Evolutionary conservation across 2,329 filamentous ascomycete genomes (phyloP).

Genomic region (Fusarium piperis): DNA sequence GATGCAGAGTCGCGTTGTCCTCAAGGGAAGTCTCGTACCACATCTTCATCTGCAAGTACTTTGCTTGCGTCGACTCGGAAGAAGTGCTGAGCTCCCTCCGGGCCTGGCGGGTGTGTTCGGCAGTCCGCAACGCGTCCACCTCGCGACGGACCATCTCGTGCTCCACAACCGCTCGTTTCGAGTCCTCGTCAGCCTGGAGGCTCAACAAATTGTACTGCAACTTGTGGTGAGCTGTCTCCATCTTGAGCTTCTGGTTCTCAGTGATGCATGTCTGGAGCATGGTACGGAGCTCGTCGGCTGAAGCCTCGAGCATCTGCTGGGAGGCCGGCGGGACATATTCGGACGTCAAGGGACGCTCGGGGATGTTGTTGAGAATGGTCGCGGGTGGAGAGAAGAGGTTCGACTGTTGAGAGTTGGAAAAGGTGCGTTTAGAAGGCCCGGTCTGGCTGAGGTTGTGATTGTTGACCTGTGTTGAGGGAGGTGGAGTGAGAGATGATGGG

Average conservation of each 20-base stretch:
- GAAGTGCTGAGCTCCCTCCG: slow-evolving; percentile 62
- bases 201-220: slow-evolving; percentile 86
- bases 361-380: slow-evolving; percentile 53
- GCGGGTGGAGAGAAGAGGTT: slow-evolving; percentile 64
- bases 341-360: slow-evolving; percentile 43
- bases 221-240: slow-evolving; percentile 89
- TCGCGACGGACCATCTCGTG: slow-evolving; percentile 91
- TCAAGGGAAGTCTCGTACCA: slow-evolving; percentile 73
- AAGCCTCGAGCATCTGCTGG: slow-evolving; percentile 62
- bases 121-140: slow-evolving; percentile 82
- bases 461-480: slow-evolving; percentile 63
- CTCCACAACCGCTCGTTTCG: slow-evolving; percentile 88
- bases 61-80: slow-evolving; percentile 63
- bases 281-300: slow-evolving; percentile 64
- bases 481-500: slow-evolving; percentile 67
- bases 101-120: slow-evolving; percentile 74
- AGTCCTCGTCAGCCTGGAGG: slow-evolving; percentile 84
- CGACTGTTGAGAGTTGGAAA: slow-evolving; percentile 57
- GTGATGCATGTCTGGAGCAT: slow-evolving; percentile 65
- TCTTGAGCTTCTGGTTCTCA: slow-evolving; percentile 72
- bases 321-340: slow-evolving; percentile 60
- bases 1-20: slow-evolving; percentile 71
- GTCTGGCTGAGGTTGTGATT: slow-evolving; percentile 38
- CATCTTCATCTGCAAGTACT: slow-evolving; percentile 70
- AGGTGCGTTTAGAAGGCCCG: slow-evolving; percentile 40